Evolutionary conservation across 768 basidiomycete genomes (phyloP).

Genomic region (Kwoniella europaea): DNA sequence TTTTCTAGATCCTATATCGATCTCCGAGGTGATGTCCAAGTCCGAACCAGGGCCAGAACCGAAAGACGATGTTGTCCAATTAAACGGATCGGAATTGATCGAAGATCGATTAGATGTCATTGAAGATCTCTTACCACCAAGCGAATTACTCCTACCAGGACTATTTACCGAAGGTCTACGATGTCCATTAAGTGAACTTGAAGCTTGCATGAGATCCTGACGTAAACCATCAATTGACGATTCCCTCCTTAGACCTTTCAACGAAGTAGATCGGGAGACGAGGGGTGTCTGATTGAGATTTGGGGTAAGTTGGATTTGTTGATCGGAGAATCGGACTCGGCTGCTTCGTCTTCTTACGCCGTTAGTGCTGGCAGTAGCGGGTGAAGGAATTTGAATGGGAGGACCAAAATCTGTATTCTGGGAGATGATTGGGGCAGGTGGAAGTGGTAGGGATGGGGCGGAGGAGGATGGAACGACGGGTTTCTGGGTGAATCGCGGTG

Average conservation of each 20-base stretch:
- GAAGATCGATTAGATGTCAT: conserved; percentile 11
- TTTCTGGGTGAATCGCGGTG: not conserved
- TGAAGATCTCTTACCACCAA: conserved; percentile 9
- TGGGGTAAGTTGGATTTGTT: not conserved
- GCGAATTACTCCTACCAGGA: conserved; percentile 1
- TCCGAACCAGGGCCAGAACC: not conserved
- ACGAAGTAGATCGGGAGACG: conserved; percentile 4
- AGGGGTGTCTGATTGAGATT: not conserved
- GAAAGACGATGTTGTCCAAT: conserved; percentile 20
- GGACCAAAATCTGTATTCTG: conserved; percentile 21
- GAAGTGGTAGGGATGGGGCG: conserved; percentile 15
- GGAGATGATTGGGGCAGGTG: conserved; percentile 4
- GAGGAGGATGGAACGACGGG: conserved; percentile 3
- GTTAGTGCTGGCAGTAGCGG: not conserved
- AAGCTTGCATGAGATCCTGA: conserved; percentile 12
- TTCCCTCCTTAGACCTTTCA: conserved; percentile 16
- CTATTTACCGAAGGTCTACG: conserved; percentile 1
- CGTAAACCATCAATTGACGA: conserved; percentile 23
- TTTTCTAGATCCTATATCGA: conserved; percentile 4
- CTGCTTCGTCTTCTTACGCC: conserved; percentile 15
- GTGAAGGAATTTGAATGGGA: not conserved
- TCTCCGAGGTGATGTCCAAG: not conserved
- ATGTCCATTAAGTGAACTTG: not conserved
- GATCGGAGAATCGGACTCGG: conserved; percentile 26
- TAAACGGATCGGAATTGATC: conserved; percentile 19